Base-by-base conservation (phyloP, 2,329 filamentous ascomycete genomes). In the Arthrocladium fulminans region DNA sequence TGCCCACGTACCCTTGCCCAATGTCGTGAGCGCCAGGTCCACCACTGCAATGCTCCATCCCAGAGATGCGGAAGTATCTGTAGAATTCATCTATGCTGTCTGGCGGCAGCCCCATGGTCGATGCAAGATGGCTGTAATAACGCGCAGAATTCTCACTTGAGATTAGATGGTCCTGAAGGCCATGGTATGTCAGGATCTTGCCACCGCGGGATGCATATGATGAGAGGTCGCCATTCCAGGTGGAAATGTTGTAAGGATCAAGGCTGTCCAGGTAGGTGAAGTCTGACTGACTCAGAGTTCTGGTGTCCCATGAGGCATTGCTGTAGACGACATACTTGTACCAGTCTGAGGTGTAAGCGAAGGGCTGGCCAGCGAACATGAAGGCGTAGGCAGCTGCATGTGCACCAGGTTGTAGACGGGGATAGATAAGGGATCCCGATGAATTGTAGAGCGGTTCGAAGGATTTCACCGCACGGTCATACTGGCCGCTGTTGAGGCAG, bases 171-270 rank as follows among this genome's bases (percentile, higher is more conserved):
- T 80, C 77, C 1, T 71, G 73, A 60, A 80, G 75, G 45, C 76
- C 76, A 61, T 80, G 76, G 64, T 71, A 77, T 60, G 79, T 75
- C 9, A 81, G 62, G 3, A 80, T 61, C 61, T 80, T 80, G 45
- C 74, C 76, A 20, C 76, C 76, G 0, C 65, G 56, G 2, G 63
- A 49, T 25, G 73, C 63, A 65, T 78, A 78, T 7, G 64, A 54
- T 0, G 70, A 73, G 0, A 80, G 65, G 53, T 80, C 76, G 0
- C 74, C 73, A 20, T 70, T 57, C 54, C 6, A 62, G 20, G 39
- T 65, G 52, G 49, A 62, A 64, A 8, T 54, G 42, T 35, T 17
- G n/a, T 42, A 44, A 0, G 59, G 52, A 27, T 69, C 57, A 49
- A 62, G 62, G 1, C 54, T 58, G 10, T 64, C 41, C 1, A 67